phyloP scores from a whole-genome alignment of 768 basidiomycete genomes.

The Panaeolus papilionaceus region DNA sequence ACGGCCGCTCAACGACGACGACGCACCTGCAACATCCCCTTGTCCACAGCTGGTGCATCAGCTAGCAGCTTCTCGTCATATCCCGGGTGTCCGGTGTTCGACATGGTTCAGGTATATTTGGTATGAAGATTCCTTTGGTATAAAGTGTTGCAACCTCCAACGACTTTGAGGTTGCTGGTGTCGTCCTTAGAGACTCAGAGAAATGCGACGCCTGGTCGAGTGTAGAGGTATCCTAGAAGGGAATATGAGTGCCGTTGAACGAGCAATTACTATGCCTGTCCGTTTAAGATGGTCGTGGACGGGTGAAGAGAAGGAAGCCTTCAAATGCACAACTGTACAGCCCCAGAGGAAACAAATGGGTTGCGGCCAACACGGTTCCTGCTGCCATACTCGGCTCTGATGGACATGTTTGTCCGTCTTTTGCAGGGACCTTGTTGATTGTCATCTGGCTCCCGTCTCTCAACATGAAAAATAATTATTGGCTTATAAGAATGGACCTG shows the following conservation, averaged over 20 bases:
- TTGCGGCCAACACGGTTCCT: conserved; percentile 6
- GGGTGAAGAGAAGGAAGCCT: conserved; percentile 7
- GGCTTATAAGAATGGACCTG: background rate
- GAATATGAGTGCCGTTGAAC: background rate
- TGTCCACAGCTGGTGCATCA: conserved; percentile 10
- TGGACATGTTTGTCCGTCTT: conserved; percentile 13
- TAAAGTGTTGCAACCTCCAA: conserved; percentile 5
- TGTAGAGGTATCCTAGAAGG: background rate
- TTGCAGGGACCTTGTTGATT: conserved; percentile 5
- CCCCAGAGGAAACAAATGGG: conserved; percentile 2
- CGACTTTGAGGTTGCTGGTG: background rate
- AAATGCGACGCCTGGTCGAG: conserved; percentile 9
- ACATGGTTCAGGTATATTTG: conserved; percentile 12
- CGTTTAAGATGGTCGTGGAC: conserved; percentile 13
- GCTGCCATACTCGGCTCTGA: conserved; percentile 9
- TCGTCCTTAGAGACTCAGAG: background rate
- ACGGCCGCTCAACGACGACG: background rate
- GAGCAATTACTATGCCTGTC: background rate
- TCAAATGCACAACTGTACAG: conserved; percentile 11
- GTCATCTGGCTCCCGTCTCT: background rate
- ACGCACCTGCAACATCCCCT: conserved; percentile 16
- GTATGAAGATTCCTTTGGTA: background rate
- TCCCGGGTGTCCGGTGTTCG: conserved; percentile 15
- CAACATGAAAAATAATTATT: background rate
- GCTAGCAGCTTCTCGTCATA: conserved; percentile 21